phyloP scores from a whole-genome alignment of 441 rosid genomes.

The Aquilaria agallochum region DNA sequence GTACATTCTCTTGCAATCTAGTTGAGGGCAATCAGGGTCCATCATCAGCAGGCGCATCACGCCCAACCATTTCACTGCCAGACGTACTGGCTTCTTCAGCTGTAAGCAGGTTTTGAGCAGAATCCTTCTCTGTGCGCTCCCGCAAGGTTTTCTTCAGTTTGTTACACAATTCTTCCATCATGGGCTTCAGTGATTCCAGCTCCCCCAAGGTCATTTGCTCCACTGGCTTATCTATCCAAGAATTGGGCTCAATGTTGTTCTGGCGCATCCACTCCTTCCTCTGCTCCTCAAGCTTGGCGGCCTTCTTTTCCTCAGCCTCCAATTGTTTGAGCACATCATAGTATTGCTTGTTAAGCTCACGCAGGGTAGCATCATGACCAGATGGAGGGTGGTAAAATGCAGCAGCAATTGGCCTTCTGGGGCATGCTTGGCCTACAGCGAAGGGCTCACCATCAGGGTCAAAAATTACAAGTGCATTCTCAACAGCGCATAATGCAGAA shows the following conservation, averaged over 20 bases:
- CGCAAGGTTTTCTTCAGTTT: neutral
- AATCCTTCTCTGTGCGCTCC: neutral
- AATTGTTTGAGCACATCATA: constrained; percentile 9
- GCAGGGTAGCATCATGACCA: constrained; percentile 12
- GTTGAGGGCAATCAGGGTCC: neutral
- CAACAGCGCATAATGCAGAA: neutral
- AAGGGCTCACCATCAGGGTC: constrained; percentile 1
- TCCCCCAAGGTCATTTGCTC: constrained; percentile 21
- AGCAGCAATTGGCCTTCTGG: neutral
- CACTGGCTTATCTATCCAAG: constrained; percentile 9
- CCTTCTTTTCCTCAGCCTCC: constrained; percentile 18
- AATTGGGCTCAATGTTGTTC: neutral
- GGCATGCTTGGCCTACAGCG: neutral
- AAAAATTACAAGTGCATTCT: constrained; percentile 2
- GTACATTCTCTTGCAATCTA: neutral
- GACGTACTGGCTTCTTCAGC: neutral
- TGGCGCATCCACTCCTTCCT: neutral
- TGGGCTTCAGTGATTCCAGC: neutral
- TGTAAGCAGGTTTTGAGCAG: neutral
- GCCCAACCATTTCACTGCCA: neutral
- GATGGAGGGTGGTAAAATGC: neutral
- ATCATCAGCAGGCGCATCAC: neutral
- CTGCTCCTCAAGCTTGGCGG: constrained; percentile 3
- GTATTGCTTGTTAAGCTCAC: constrained; percentile 16
- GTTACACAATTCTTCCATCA: constrained; percentile 1